phyloP scores from a whole-genome alignment of 2,329 filamentous ascomycete genomes.

The Fusarium chuoi region DNA sequence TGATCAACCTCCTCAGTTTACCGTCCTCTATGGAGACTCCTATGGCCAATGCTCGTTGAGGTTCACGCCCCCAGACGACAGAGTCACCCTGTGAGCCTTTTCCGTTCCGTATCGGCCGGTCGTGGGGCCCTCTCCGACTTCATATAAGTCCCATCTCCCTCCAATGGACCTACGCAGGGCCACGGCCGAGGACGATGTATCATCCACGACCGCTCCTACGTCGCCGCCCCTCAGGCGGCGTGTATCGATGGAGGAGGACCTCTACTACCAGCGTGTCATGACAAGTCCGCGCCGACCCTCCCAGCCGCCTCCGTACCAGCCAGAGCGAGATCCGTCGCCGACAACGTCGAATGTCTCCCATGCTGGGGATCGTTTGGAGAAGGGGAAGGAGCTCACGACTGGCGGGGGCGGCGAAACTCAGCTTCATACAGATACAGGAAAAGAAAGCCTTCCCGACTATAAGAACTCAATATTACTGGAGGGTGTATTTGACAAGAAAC shows the following conservation, averaged over 20 bases:
- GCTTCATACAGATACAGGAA: slow-evolving; percentile 31
- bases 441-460: slow-evolving; percentile 65
- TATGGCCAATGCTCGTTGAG: slow-evolving; percentile 43
- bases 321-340: slow-evolving; percentile 36
- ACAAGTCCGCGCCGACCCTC: slow-evolving; percentile 57
- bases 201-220: slow-evolving; percentile 44
- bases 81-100: slow-evolving; percentile 34
- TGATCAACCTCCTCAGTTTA: slow-evolving; percentile 47
- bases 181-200: slow-evolving; percentile 49
- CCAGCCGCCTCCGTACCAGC: slow-evolving; percentile 60
- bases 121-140: slow-evolving; percentile 34
- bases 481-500: slow-evolving; percentile 69
- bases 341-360: slow-evolving; percentile 25
- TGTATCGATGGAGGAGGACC: slow-evolving; percentile 66
- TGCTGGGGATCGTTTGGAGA: slow-evolving; percentile 27
- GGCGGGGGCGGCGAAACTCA: slow-evolving; percentile 34
- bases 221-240: slow-evolving; percentile 56
- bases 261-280: slow-evolving; percentile 64
- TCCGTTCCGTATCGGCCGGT: slow-evolving; percentile 37
- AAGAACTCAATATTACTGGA: slow-evolving; percentile 66
- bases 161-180: slow-evolving; percentile 50
- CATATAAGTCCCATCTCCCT: slow-evolving; percentile 41
- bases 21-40: slow-evolving; percentile 50
- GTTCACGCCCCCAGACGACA: slow-evolving; percentile 40
- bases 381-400: slow-evolving; percentile 33